Evolutionary conservation across 1,284 basidiomycete species (phyloP).

Genomic region (Ustilago crameri): DNA sequence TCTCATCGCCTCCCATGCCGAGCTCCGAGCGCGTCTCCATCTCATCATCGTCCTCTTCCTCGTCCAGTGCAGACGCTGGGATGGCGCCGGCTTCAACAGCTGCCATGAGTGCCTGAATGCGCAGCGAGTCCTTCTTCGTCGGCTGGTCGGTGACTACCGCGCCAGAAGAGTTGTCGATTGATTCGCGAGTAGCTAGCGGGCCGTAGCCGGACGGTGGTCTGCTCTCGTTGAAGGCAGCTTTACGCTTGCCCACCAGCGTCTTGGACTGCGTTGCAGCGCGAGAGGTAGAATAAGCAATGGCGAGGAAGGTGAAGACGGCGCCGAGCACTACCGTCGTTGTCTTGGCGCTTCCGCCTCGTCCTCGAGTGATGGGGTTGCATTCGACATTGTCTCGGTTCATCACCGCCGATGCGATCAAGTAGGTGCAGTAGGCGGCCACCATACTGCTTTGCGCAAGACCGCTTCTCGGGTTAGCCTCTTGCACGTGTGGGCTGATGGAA

Average conservation of each 20-base stretch:
- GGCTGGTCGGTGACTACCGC: constrained; percentile 83
- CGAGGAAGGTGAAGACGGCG: constrained; percentile 94
- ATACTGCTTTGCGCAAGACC: constrained; percentile 95
- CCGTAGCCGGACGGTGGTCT: constrained; percentile 61
- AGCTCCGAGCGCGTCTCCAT: constrained; percentile 73
- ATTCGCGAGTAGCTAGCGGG: constrained; percentile 54
- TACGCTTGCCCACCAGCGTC: constrained; percentile 83
- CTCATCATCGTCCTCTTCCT: constrained; percentile 79
- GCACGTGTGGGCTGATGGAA: constrained; percentile 85
- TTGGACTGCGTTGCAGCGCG: constrained; percentile 94
- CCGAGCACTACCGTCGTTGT: constrained; percentile 90
- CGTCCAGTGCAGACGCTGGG: constrained; percentile 89
- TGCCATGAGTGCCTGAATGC: constrained; percentile 92
- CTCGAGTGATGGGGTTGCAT: constrained; percentile 86
- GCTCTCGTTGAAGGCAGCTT: constrained; percentile 70
- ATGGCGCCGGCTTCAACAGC: constrained; percentile 96
- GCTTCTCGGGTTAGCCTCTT: constrained; percentile 92
- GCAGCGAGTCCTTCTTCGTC: constrained; percentile 82
- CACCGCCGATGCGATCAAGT: constrained; percentile 92
- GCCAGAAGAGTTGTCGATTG: constrained; percentile 68
- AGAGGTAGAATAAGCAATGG: constrained; percentile 96
- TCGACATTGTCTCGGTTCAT: constrained; percentile 85
- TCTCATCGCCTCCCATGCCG: constrained; percentile 76
- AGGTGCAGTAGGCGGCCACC: constrained; percentile 97
- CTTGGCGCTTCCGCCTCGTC: constrained; percentile 76